phyloP scores from a whole-genome alignment of 208 protist species.

The Acanthamoeba sp. region DNA sequence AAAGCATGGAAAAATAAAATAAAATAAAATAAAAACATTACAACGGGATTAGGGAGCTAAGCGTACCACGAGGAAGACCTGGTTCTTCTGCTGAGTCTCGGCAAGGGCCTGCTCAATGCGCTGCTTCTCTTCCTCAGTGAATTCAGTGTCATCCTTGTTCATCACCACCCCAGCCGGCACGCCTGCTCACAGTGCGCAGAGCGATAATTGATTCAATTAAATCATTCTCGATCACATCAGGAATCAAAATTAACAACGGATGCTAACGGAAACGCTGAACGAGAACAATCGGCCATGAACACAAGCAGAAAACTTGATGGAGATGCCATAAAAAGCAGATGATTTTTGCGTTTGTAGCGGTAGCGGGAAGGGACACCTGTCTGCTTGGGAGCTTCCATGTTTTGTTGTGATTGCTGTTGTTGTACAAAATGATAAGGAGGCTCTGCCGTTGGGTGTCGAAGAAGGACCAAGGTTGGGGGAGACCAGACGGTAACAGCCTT shows the following conservation, averaged over 20 bases:
- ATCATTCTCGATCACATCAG: too few relatives aligned
- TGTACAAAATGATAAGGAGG: neutral
- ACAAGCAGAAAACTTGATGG: too few relatives aligned
- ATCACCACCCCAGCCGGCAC: neutral
- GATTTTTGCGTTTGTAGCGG: too few relatives aligned
- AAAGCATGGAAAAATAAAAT: neutral
- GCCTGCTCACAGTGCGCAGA: neutral
- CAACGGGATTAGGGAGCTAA: neutral
- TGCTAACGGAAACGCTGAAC: neutral
- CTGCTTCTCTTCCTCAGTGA: constrained; percentile 38
- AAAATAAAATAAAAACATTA: neutral
- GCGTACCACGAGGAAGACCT: constrained; percentile 12
- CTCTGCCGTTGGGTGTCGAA: too few relatives aligned
- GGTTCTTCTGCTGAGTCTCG: neutral
- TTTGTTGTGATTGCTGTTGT: too few relatives aligned
- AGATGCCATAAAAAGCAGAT: too few relatives aligned
- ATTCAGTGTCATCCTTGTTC: neutral
- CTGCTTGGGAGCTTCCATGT: too few relatives aligned
- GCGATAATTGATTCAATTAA: neutral
- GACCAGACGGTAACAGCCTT: neutral
- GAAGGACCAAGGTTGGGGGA: too few relatives aligned
- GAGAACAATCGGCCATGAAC: too few relatives aligned
- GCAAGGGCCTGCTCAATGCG: constrained; percentile 16
- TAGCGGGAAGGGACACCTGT: too few relatives aligned
- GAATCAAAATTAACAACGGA: too few relatives aligned